Conservation (phyloP, 2,329 filamentous ascomycete genomes). For the Colletotrichum gigasporum region DNA sequence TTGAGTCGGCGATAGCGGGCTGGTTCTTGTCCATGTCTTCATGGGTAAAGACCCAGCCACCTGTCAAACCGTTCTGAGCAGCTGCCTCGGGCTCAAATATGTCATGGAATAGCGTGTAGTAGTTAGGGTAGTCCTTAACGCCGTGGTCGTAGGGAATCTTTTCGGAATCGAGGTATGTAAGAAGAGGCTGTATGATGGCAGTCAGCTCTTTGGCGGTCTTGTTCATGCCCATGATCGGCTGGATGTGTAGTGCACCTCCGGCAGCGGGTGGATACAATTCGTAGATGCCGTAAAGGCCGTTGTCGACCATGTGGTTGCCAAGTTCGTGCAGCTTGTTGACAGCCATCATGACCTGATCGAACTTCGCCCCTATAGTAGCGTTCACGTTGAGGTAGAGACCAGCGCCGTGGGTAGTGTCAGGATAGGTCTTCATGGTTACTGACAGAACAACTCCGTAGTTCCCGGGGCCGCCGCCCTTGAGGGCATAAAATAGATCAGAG, state of each 20-base stretch:
- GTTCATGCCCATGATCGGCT: slow-evolving; percentile 34
- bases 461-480: slow-evolving; percentile 62
- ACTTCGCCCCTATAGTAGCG: slow-evolving; percentile 15
- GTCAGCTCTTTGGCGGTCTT: slow-evolving; percentile 24
- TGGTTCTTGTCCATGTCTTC: slow-evolving; percentile 26
- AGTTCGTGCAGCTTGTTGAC: slow-evolving; percentile 26
- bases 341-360: slow-evolving; percentile 20
- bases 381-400: slow-evolving; percentile 30
- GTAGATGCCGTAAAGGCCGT: slow-evolving; percentile 30
- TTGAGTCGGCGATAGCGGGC: slow-evolving; percentile 12
- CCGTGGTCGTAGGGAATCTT: slow-evolving; percentile 22
- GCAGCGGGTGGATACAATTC: slow-evolving; percentile 23
- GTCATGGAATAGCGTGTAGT: slow-evolving; percentile 29
- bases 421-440: slow-evolving; percentile 62
- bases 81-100: slow-evolving; percentile 30
- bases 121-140: slow-evolving; percentile 19
- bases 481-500: slow-evolving; percentile 65
- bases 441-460: slow-evolving; percentile 63
- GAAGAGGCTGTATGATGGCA: slow-evolving; percentile 18
- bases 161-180: slow-evolving; percentile 23
- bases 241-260: slow-evolving; percentile 28
- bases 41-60: slow-evolving; percentile 32
- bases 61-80: slow-evolving; percentile 31
- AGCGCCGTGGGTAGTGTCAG: slow-evolving; percentile 29
- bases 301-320: slow-evolving; percentile 27